These are phyloP conservation scores for Mycena venus DNA, from an alignment of 768 basidiomycete species.

Conservation along the genomic window DNA sequence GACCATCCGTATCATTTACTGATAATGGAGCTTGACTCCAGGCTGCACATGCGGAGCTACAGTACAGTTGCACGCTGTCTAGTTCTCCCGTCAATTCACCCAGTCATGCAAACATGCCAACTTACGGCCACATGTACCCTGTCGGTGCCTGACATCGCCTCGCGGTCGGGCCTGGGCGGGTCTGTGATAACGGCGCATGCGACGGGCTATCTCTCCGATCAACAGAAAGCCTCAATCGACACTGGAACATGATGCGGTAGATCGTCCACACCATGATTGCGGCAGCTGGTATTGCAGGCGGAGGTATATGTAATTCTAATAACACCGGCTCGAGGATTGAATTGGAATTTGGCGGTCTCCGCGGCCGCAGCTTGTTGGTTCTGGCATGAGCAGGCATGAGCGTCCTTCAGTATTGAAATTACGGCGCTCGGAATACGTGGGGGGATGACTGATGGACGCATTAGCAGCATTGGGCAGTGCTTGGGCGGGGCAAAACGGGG, in stretches of 20 bases:
- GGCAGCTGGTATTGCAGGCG: neutral
- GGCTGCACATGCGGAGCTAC: neutral
- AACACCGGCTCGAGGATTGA: neutral
- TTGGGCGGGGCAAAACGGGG: too few species aligned
- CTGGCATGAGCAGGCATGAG: neutral
- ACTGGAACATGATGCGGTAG: neutral
- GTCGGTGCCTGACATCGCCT: neutral
- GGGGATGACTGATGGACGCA: neutral
- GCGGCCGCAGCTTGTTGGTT: neutral
- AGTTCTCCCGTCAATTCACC: neutral
- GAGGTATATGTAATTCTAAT: neutral
- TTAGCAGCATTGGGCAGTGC: neutral
- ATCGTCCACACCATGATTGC: neutral
- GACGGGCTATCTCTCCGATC: slow-evolving; percentile 1
- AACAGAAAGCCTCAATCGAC: slow-evolving; percentile 22
- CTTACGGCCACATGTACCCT: neutral
- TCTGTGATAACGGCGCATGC: neutral
- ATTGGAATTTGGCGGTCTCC: neutral
- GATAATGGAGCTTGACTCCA: neutral
- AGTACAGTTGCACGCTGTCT: neutral
- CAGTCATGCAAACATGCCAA: too few species aligned
- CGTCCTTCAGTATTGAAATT: too few species aligned
- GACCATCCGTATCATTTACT: neutral
- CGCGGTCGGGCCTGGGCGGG: neutral
- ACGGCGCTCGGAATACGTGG: neutral